Conservation (phyloP, 208 protist genomes). For the Leishmania mexicana region DNA sequence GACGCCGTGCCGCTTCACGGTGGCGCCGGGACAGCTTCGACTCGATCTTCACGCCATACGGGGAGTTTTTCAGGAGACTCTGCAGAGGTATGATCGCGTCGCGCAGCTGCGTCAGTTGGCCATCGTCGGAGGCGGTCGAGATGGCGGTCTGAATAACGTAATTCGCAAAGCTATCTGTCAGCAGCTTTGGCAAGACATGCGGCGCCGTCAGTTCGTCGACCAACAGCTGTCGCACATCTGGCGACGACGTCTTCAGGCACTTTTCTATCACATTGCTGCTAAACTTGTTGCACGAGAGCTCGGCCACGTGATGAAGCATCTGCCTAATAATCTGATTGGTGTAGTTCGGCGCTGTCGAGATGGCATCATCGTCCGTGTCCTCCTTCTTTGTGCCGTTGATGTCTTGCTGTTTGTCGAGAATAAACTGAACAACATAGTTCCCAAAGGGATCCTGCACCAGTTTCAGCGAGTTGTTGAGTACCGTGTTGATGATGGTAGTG, state of each 20-base stretch:
- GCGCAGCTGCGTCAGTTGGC: conserved; percentile 92
- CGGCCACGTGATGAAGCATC: conserved; percentile 91
- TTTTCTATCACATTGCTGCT: conserved; percentile 99
- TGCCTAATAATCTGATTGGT: conserved; percentile 90
- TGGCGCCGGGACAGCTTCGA: conserved; percentile 85
- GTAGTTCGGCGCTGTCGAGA: conserved; percentile 42
- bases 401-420: conserved; percentile 92
- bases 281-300: conserved; percentile 98
- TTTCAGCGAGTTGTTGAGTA: conserved; percentile 86
- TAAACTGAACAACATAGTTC: conserved; percentile 99
- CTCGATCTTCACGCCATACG: conserved; percentile 97
- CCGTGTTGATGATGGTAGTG: conserved; percentile 91
- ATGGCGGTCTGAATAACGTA: conserved; percentile 99
- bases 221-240: conserved; percentile 87
- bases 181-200: conserved; percentile 85
- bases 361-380: conserved; percentile 11
- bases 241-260: conserved; percentile 92
- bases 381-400: conserved; percentile 33
- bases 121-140: conserved; percentile 85
- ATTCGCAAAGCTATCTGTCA: conserved; percentile 98
- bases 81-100: conserved; percentile 95
- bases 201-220: conserved; percentile 95
- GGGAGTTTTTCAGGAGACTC: conserved; percentile 94
- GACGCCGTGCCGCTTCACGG: conserved; percentile 58
- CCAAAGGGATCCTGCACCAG: conserved; percentile 97